Percentiles rank a stretch among this genome's conserved stretches.
phyloP scores from a whole-genome alignment of 805 yeast genomes.

The Candida ponderosae region DNA sequence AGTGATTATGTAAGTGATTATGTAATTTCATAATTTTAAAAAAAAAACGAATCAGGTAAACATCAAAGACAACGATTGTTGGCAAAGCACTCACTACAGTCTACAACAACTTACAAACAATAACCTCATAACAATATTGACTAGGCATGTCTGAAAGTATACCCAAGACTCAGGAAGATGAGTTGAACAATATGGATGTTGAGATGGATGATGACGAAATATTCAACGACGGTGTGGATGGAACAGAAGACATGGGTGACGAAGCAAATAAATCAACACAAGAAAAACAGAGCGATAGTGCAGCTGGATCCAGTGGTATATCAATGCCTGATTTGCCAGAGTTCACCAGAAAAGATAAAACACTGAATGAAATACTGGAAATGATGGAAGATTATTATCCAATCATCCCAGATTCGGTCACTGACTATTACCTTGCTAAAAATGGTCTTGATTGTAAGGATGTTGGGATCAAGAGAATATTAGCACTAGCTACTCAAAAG shows the following conservation, averaged over 20 bases:
- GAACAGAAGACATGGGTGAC: conserved; percentile 6
- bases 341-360: conserved; percentile 69
- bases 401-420: conserved; percentile 92
- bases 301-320: conserved; percentile 3
- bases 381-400: conserved; percentile 95
- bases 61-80: not conserved
- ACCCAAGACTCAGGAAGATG: not conserved
- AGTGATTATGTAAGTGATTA: too few species aligned
- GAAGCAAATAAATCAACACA: conserved; percentile 10
- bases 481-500: conserved; percentile 94
- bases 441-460: conserved; percentile 83
- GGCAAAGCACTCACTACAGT: too few species aligned
- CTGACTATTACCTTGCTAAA: conserved; percentile 82
- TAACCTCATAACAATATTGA: not conserved
- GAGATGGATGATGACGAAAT: conserved; percentile 20
- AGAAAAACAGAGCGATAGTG: conserved; percentile 10
- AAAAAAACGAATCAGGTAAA: not conserved
- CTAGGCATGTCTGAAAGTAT: not conserved
- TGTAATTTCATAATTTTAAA: too few species aligned
- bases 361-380: conserved; percentile 74
- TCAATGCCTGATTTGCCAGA: conserved; percentile 45
- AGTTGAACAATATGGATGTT: conserved; percentile 10
- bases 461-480: conserved; percentile 65
- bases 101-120: too few species aligned
- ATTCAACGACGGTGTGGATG: conserved; percentile 12